Base-by-base conservation (phyloP, 768 basidiomycete genomes). In the Pisolithus orientalis region DNA sequence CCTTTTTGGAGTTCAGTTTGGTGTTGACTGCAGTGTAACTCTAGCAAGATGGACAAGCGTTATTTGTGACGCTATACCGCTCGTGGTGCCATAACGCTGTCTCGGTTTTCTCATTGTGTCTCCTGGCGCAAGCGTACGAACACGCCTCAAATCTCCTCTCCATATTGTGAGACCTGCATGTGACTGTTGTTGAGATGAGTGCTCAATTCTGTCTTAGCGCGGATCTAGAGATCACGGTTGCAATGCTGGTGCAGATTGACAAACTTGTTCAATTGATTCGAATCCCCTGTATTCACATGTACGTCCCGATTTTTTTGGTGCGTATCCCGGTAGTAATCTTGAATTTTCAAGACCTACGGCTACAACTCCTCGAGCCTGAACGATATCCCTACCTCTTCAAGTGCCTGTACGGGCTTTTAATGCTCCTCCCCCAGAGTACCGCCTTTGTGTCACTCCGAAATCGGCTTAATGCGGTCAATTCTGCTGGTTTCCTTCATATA, bases 61-160 rank as follows among this genome's bases (percentile, higher is more conserved):
- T 99, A 21, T 99, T 98, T 66, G 90, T 89, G 10, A 90, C 88
- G 0, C 73, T 99, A 3, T 99, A 99, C 62, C 80, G 92, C 17
- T 98, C 94, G 17, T 99, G 96, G 96, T 98, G 94, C 65, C 96
- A 99, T 61, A 97, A 97, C 63, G 90, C 95, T 1, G 94, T 98
- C 40, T 87, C 96, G 0, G 93, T 93, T 1, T 96, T 99, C 65
- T 93, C 96, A 1, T 77, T 99, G 6, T 99, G 96, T 67, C 77
- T 99, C 28, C 77, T 99, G 25, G 96, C 96, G 5, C 96, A 99
- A 66, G 95, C 96, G 3, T 99, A 99, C 59, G 96, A 99, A 66
- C 96, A 99, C 68, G 96, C 95, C 1, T 95, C 93, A 21, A 97
- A 94, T 66, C 78, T 99, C 4, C 75, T 99, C 16, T 86, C 91